These are phyloP conservation scores for Diaporthe amygdali DNA, from an alignment of 2,329 filamentous ascomycete species.

Conservation along the genomic window DNA sequence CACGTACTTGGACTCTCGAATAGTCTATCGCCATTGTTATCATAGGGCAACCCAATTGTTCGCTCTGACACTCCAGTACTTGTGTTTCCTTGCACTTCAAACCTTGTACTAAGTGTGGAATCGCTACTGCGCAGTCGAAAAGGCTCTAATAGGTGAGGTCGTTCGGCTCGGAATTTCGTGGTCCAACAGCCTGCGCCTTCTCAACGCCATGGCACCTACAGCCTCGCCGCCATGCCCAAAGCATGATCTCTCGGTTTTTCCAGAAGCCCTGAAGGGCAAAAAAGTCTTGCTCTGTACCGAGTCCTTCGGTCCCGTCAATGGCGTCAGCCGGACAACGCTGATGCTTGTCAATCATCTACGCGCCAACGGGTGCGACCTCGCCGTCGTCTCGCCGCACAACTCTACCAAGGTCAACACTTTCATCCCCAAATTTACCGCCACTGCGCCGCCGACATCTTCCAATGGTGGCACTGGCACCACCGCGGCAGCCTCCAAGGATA, in stretches of 20 bases:
- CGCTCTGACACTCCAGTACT: not conserved
- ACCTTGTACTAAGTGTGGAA: not conserved
- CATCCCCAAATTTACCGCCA: conserved; percentile 34
- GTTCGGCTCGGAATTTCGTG: not conserved
- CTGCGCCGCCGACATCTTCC: not conserved
- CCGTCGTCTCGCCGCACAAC: conserved; percentile 69
- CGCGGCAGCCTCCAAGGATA: conserved; percentile 28
- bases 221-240: not conserved
- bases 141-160: not conserved
- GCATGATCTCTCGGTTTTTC: conserved; percentile 52
- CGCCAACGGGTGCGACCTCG: conserved; percentile 66
- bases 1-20: too few relatives aligned
- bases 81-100: too few relatives aligned
- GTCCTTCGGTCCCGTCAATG: conserved; percentile 75
- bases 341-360: conserved; percentile 73
- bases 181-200: not conserved
- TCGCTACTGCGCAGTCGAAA: not conserved
- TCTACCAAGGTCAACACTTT: conserved; percentile 61
- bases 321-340: conserved; percentile 73
- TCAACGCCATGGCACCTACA: not conserved
- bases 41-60: not conserved
- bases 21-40: too few relatives aligned
- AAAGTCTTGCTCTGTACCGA: conserved; percentile 72
- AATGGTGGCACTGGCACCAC: not conserved
- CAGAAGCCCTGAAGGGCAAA: conserved; percentile 58